phyloP scores from a whole-genome alignment of 306 rosid species.

The Acacia confusa region DNA sequence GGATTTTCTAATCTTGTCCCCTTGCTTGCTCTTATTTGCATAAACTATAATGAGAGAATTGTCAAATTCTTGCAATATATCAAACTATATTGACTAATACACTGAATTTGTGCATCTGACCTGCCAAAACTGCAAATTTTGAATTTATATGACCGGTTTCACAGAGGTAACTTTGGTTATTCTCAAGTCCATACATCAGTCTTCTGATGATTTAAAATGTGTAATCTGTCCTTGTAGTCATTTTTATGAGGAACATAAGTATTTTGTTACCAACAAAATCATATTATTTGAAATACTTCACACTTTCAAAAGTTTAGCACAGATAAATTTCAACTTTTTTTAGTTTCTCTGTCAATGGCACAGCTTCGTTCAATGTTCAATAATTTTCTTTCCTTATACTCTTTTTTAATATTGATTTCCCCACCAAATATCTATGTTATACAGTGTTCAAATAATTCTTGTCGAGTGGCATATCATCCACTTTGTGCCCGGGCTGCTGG shows the following conservation, averaged over 20 bases:
- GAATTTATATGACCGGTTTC: neutral
- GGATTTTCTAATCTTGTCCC: neutral
- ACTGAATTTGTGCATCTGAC: neutral
- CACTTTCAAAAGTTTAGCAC: slow-evolving; percentile 6
- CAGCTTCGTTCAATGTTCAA: slow-evolving; percentile 14
- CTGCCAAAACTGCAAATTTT: neutral
- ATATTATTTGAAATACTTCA: neutral
- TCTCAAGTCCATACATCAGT: neutral
- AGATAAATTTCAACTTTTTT: neutral
- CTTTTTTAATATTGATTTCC: slow-evolving; percentile 18
- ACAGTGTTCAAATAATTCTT: slow-evolving; percentile 91
- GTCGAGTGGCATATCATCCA: slow-evolving; percentile 96
- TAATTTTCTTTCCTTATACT: slow-evolving; percentile 7
- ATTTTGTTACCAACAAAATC: neutral
- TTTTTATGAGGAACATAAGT: neutral
- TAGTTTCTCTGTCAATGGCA: neutral
- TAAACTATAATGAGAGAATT: neutral
- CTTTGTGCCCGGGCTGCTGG: slow-evolving; percentile 99
- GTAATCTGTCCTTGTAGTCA: neutral
- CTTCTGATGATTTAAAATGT: neutral
- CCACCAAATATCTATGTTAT: slow-evolving; percentile 27
- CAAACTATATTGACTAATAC: neutral
- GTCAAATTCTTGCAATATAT: neutral
- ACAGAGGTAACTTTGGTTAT: neutral
- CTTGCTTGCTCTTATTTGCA: too few relatives aligned